Percentiles rank a stretch among this genome's conserved stretches.
These are phyloP conservation scores for Tetrahymena borealis DNA, from an alignment of 73 alveolate genomes.

Conservation along the genomic window DNA sequence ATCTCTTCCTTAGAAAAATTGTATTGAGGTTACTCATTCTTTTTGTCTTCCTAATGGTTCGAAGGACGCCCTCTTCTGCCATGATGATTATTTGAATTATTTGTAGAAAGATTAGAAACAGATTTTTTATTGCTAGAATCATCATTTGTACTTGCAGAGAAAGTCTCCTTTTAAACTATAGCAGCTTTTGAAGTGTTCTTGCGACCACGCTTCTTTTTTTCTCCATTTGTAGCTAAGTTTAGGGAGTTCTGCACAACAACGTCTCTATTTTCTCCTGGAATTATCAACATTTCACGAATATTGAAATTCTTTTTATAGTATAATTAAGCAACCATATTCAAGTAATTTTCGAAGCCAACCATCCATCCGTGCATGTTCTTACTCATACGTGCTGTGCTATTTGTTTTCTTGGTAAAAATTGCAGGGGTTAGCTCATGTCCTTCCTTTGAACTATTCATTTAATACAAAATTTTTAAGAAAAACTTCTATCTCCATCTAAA, in stretches of 20 bases:
- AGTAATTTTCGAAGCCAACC: not conserved
- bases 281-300: not conserved
- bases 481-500: too few species aligned
- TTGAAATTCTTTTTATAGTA: not conserved
- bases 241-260: not conserved
- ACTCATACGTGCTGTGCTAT: not conserved
- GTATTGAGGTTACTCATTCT: not conserved
- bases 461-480: not conserved
- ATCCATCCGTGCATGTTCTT: not conserved
- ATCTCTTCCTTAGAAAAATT: not conserved
- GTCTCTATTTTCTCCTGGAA: not conserved
- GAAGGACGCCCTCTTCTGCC: conserved; percentile 2
- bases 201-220: not conserved
- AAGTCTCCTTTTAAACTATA: not conserved
- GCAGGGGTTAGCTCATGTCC: not conserved
- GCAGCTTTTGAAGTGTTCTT: not conserved
- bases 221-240: not conserved
- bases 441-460: not conserved
- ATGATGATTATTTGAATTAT: not conserved
- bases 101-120: not conserved
- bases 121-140: not conserved
- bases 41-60: not conserved
- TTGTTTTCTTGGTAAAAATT: not conserved
- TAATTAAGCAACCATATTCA: not conserved
- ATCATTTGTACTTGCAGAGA: not conserved